Base-by-base conservation (phyloP, 2,329 filamentous ascomycete species). In the Dendrostoma leiphaemia region DNA sequence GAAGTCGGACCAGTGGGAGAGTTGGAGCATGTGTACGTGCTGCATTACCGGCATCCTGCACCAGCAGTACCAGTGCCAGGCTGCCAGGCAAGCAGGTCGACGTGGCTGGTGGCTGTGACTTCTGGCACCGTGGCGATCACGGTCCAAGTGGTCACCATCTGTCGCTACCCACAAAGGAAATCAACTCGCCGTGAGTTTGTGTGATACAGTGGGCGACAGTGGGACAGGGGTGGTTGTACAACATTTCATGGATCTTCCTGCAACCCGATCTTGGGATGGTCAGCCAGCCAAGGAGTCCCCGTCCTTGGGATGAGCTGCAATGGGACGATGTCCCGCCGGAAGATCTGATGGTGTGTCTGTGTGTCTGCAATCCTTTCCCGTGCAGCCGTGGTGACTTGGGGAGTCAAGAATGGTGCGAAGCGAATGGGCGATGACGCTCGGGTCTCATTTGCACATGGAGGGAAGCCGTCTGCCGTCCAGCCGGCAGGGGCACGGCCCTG, bases 401-500 rank as follows among this genome's bases (percentile, higher is more conserved):
- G 45, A 41, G 26, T 43, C 46, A 40, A 50, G 47, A 51, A 29
- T 32, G 28, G 28, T 40, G 26, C 19, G 32, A 35, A 46, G 26
- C 19, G 32, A 35, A 46, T 26, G 41, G 41, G 48, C 17, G 41
- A 51, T 23, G 26, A 24, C 17, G 28, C 29, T 34, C 26, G 23
- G 26, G 38, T 15, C 19, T 15, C 13, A 26, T 12, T n/a, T n/a
- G 38, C 38, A 41, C 38, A 23, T 41, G 38, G 38, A 41, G 2
- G 38, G 13, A 19, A n/a, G n/a, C n/a, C n/a, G 17, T 21, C 8
- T n/a, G 13, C 21, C 10, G 38, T 26, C 37, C 23, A 38, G 32
- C 21, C 17, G 46, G 40, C 45, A 50, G 46, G 34, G 50, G 35
- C 40, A 21, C 32, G 54, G 50, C 46, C 45, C 45, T 48, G 54